phyloP scores from a whole-genome alignment of 495 filamentous ascomycete genomes.

The Poronia punctata region DNA sequence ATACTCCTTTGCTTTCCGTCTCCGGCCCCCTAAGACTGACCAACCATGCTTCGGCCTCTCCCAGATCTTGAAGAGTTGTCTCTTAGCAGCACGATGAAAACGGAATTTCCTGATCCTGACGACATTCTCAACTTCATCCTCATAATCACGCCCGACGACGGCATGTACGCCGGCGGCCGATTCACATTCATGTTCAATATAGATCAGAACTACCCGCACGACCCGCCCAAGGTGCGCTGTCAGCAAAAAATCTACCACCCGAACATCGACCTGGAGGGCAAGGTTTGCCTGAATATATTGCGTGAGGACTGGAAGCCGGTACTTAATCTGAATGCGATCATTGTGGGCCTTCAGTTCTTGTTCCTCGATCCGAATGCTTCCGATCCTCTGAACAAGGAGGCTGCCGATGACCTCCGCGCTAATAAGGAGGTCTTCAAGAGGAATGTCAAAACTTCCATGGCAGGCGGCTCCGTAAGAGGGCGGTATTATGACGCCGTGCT shows the following conservation, averaged over 20 bases:
- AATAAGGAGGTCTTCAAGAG: conserved; percentile 84
- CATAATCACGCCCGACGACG: conserved; percentile 92
- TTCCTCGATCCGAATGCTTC: conserved; percentile 96
- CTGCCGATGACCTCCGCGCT: conserved; percentile 80
- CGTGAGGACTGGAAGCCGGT: conserved; percentile 99
- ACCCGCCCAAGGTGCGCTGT: conserved; percentile 96
- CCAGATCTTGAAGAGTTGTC: conserved; percentile 89
- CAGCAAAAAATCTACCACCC: conserved; percentile 98
- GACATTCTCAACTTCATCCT: conserved; percentile 95
- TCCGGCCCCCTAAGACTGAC: background rate
- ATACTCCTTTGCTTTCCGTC: background rate
- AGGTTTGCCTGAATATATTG: conserved; percentile 95
- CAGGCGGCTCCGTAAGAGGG: conserved; percentile 68
- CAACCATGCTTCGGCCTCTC: background rate
- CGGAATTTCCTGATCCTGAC: conserved; percentile 86
- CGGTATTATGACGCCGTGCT: conserved; percentile 70
- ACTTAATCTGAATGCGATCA: conserved; percentile 90
- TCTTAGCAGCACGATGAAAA: conserved; percentile 85
- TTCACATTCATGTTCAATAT: conserved; percentile 92
- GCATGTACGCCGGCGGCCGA: conserved; percentile 87
- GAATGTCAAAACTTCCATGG: conserved; percentile 79
- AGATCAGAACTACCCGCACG: conserved; percentile 92
- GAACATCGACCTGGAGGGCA: conserved; percentile 96
- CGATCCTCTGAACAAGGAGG: conserved; percentile 97
- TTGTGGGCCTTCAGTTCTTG: conserved; percentile 94